Base-by-base conservation (phyloP, 345 rosid species). In the Theobroma cacao region DNA sequence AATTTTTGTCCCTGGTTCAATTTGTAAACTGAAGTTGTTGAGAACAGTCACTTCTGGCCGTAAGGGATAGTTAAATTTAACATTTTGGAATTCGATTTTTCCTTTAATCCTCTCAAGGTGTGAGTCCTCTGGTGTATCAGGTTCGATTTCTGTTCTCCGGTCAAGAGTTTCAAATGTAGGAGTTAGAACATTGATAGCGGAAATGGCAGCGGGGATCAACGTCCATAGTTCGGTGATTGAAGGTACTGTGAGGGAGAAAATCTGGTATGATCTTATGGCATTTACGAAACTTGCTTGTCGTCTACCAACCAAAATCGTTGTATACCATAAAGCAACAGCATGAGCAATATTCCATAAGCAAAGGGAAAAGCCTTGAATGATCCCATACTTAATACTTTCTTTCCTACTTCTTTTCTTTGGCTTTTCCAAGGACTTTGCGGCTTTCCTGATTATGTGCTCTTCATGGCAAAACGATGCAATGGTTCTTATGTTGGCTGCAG, bases 171-270 rank as follows among this genome's bases (percentile, higher is more conserved):
- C 78, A 43, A 89, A 89, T 63, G 86, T 86, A 15, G 95, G 93
- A 53, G 88, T 70, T 26, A 89, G 84, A 9, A 88, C 76, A 47
- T 58, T 76, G 77, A 89, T 86, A 79, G 91, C 90, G 4, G 95
- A 85, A 74, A 88, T 47, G 62, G 88, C 90, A 1, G 87, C 76
- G 17, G 91, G 93, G 77, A 91, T 85, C 72, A 89, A 68, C 7
- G 90, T 89, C 91, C 89, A 91, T n/a, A 91, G 73, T 78, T 91
- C 93, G 3, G 95, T 91, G 67, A 89, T 91, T 50, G 93, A 89
- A 78, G 95, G 93, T 48, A 88, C 88, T 7, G 92, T 89, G 75
- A 91, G 91, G 30, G 91, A 89, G 86, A 89, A 91, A 74, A 91
- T 89, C 83, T 89, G 93, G 78, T 91, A 91, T 8, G 91, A 65